Evolutionary conservation across 2,329 filamentous ascomycete species (phyloP).

Genomic region (Kalmusia sp.): DNA sequence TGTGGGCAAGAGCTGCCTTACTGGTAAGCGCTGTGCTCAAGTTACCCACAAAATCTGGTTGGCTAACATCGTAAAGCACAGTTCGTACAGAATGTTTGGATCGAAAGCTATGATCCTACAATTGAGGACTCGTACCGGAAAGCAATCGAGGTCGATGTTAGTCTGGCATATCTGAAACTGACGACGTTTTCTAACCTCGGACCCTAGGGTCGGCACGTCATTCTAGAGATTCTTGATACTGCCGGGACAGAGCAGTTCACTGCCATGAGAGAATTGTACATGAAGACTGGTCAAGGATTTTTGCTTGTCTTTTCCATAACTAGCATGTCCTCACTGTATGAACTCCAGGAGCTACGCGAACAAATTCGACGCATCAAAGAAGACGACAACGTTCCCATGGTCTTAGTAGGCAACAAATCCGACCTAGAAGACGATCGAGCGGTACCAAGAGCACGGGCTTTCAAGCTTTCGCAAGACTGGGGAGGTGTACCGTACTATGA

Average conservation of each 20-base stretch:
- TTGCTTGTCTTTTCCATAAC: constrained; percentile 92
- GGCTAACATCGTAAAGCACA: constrained; percentile 63
- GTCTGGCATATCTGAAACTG: constrained; percentile 45
- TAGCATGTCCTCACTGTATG: constrained; percentile 80
- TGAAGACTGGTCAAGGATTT: constrained; percentile 93
- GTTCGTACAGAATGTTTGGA: constrained; percentile 70
- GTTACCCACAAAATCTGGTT: not conserved
- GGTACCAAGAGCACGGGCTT: constrained; percentile 79
- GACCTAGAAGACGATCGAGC: constrained; percentile 86
- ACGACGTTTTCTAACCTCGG: constrained; percentile 2
- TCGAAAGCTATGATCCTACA: constrained; percentile 73
- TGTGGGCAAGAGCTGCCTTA: constrained; percentile 91
- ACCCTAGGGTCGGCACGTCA: constrained; percentile 79
- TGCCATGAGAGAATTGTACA: constrained; percentile 64
- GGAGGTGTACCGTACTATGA: constrained; percentile 89
- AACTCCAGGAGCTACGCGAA: constrained; percentile 81
- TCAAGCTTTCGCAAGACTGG: constrained; percentile 86
- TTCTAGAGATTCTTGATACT: constrained; percentile 90
- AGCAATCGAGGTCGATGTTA: constrained; percentile 78
- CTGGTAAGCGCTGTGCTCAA: constrained; percentile 64
- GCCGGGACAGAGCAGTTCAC: constrained; percentile 91
- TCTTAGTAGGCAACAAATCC: constrained; percentile 85
- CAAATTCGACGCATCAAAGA: constrained; percentile 93
- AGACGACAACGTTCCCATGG: constrained; percentile 80
- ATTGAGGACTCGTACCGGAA: constrained; percentile 69